These are phyloP conservation scores for Termitomyces sp. DNA, from an alignment of 768 basidiomycete species.

Conservation along the genomic window DNA sequence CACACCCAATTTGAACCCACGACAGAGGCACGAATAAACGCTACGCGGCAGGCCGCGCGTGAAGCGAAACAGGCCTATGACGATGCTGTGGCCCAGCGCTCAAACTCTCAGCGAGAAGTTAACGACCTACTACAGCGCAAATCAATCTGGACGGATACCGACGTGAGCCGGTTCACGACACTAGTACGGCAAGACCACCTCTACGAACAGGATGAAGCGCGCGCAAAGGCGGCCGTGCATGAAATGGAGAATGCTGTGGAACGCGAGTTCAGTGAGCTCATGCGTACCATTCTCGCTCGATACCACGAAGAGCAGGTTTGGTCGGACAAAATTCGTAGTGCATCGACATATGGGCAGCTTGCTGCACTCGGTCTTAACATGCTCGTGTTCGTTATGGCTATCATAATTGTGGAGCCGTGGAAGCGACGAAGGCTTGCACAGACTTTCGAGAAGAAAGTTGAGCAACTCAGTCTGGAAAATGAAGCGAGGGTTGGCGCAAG, in stretches of 20 bases:
- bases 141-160: slow-evolving; percentile 84
- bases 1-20: background rate
- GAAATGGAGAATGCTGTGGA: slow-evolving; percentile 80
- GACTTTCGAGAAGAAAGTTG: slow-evolving; percentile 84
- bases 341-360: slow-evolving; percentile 89
- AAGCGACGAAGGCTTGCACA: slow-evolving; percentile 82
- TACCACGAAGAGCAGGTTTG: slow-evolving; percentile 99
- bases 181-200: slow-evolving; percentile 89
- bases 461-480: slow-evolving; percentile 56
- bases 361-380: slow-evolving; percentile 85
- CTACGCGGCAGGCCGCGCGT: slow-evolving; percentile 61
- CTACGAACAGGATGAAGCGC: slow-evolving; percentile 73
- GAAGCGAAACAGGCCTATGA: slow-evolving; percentile 75
- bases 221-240: slow-evolving; percentile 62
- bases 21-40: slow-evolving; percentile 69
- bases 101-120: slow-evolving; percentile 89
- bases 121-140: slow-evolving; percentile 95
- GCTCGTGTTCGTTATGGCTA: slow-evolving; percentile 85
- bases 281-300: slow-evolving; percentile 82
- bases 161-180: slow-evolving; percentile 83
- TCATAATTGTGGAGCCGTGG: slow-evolving; percentile 94
- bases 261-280: slow-evolving; percentile 79
- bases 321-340: slow-evolving; percentile 97
- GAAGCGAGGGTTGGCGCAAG: slow-evolving; percentile 42
- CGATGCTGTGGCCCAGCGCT: slow-evolving; percentile 71